Evolutionary conservation across 2,329 filamentous ascomycete genomes (phyloP).

Genomic region (Clonostachys chloroleuca): DNA sequence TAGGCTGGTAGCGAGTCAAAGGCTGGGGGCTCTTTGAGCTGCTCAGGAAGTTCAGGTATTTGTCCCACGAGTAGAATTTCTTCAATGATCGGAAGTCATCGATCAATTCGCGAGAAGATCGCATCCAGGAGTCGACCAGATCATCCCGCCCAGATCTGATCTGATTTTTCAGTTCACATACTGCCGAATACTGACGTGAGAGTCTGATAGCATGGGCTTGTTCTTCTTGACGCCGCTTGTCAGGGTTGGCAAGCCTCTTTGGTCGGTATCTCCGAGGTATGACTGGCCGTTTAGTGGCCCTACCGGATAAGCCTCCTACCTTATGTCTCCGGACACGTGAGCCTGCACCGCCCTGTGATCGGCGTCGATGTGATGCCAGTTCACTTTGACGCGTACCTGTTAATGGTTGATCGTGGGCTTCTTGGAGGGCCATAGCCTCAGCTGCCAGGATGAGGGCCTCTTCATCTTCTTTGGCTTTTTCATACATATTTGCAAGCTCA

Average conservation of each 20-base stretch:
- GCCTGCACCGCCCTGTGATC: background rate
- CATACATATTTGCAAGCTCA: conserved; percentile 80
- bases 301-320: no score
- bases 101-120: conserved; percentile 52
- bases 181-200: conserved; percentile 34
- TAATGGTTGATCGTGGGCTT: conserved; percentile 28
- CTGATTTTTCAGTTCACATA: conserved; percentile 33
- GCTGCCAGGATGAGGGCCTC: conserved; percentile 74
- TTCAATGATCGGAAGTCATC: conserved; percentile 61
- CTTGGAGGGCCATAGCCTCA: conserved; percentile 65
- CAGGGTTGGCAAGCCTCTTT: conserved; percentile 37
- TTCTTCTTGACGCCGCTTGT: conserved; percentile 38
- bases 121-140: conserved; percentile 50
- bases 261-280: conserved; percentile 37
- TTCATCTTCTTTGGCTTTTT: conserved; percentile 66
- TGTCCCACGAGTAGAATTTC: conserved; percentile 63
- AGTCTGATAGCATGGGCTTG: conserved; percentile 31
- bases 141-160: conserved; percentile 35
- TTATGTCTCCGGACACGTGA: background rate
- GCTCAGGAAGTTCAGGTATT: conserved; percentile 52
- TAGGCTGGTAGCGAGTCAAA: conserved; percentile 15
- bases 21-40: background rate
- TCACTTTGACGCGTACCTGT: background rate
- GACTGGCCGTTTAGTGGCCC: conserved; percentile 5
- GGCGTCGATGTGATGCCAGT: background rate